phyloP scores from a whole-genome alignment of 176 grass and related monocot genomes.

The Oryza rufipogon region DNA sequence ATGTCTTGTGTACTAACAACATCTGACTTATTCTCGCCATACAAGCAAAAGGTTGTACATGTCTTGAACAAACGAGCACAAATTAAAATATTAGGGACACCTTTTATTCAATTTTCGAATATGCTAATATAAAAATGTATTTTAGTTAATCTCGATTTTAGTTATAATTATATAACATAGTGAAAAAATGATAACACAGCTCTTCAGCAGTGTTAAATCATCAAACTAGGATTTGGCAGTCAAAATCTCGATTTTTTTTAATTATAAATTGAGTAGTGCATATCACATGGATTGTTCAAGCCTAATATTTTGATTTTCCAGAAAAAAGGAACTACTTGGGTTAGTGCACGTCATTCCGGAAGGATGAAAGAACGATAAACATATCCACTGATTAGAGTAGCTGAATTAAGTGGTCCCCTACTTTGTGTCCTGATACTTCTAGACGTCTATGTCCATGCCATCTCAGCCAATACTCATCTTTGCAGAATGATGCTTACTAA shows the following conservation, averaged over 20 bases:
- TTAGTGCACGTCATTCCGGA: background rate
- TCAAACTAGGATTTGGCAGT: background rate
- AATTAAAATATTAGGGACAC: background rate
- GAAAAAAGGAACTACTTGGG: background rate
- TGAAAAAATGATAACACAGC: too few species aligned
- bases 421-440: background rate
- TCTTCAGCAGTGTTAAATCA: background rate
- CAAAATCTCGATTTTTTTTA: background rate
- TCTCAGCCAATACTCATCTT: conserved; percentile 22
- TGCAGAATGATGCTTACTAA: conserved; percentile 33
- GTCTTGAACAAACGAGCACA: background rate
- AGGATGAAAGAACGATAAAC: background rate
- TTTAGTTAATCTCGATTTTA: background rate
- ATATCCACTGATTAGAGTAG: background rate
- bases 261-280: background rate
- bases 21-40: background rate
- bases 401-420: conserved; percentile 4
- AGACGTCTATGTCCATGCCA: conserved; percentile 36
- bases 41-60: background rate
- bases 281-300: background rate
- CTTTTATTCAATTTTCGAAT: background rate
- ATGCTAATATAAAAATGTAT: background rate
- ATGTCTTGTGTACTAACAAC: background rate
- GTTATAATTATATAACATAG: background rate
- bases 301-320: background rate